Evolutionary conservation across 495 filamentous ascomycete genomes (phyloP).

Genomic region (Filosporella fistucella): DNA sequence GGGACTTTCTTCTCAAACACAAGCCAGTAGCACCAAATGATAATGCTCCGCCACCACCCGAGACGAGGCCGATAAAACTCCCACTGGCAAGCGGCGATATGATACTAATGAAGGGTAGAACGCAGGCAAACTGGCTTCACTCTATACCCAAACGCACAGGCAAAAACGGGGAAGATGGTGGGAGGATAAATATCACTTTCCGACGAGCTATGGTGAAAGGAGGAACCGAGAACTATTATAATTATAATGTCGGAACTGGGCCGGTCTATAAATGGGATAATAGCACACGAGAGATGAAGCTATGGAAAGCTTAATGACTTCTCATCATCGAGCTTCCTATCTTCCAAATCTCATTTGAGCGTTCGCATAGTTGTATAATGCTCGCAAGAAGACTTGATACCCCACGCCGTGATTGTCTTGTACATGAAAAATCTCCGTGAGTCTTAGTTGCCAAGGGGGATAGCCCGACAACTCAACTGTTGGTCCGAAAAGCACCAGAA

Average conservation of each 20-base stretch:
- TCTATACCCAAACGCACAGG: slow-evolving; percentile 66
- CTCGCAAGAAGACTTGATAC: slow-evolving; percentile 88
- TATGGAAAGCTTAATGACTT: slow-evolving; percentile 29
- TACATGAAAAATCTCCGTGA: slow-evolving; percentile 88
- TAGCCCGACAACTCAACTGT: slow-evolving; percentile 82
- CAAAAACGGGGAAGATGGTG: slow-evolving; percentile 47
- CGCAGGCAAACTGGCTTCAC: slow-evolving; percentile 69
- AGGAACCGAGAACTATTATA: slow-evolving; percentile 59
- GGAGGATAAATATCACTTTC: slow-evolving; percentile 75
- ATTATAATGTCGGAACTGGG: slow-evolving; percentile 70
- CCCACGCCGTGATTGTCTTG: slow-evolving; percentile 73
- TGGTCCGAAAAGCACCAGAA: slow-evolving; percentile 81
- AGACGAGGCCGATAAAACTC: slow-evolving; percentile 50
- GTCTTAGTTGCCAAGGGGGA: slow-evolving; percentile 90
- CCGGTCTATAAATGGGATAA: slow-evolving; percentile 59
- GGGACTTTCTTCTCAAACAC: slow-evolving; percentile 70
- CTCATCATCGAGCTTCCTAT: slow-evolving; percentile 32
- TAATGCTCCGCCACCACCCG: slow-evolving; percentile 16
- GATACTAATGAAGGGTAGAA: slow-evolving; percentile 65
- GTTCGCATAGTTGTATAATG: slow-evolving; percentile 75
- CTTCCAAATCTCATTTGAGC: slow-evolving; percentile 87
- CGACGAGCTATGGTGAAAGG: slow-evolving; percentile 56
- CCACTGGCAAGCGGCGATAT: slow-evolving; percentile 62
- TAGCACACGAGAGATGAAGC: slow-evolving; percentile 46
- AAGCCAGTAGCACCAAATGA: slow-evolving; percentile 41